Conservation (phyloP, 1,284 basidiomycete genomes). For the Cutaneotrichosporon dermatis region DNA sequence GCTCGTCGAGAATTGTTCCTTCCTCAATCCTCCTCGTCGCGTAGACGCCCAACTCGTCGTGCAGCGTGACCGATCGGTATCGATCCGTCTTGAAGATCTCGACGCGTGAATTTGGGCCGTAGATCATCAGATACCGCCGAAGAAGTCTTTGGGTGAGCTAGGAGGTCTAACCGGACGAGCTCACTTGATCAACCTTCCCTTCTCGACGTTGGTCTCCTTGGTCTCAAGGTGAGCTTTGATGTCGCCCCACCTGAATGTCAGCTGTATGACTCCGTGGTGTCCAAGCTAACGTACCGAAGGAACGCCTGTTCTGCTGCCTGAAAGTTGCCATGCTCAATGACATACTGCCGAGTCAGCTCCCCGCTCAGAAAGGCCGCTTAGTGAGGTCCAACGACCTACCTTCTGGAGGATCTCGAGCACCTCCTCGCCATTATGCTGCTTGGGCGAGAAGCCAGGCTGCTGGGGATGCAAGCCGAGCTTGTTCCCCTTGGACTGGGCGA, state of each 20-base stretch:
- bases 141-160: conserved; percentile 33
- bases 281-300: conserved; percentile 25
- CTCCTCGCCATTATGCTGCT: conserved; percentile 31
- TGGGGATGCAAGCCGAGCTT: conserved; percentile 47
- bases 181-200: conserved; percentile 8
- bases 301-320: conserved; percentile 24
- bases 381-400: conserved; percentile 19
- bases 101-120: conserved; percentile 37
- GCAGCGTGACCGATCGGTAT: conserved; percentile 40
- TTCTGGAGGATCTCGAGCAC: conserved; percentile 36
- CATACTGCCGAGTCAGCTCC: conserved; percentile 13
- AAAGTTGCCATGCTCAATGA: conserved; percentile 25
- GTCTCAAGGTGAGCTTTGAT: conserved; percentile 34
- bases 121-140: conserved; percentile 38
- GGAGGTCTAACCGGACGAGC: not conserved
- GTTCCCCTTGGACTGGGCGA: conserved; percentile 31
- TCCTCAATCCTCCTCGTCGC: conserved; percentile 35
- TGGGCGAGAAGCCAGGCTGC: conserved; percentile 41
- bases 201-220: conserved; percentile 32
- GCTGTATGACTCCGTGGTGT: not conserved
- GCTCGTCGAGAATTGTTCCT: conserved; percentile 32
- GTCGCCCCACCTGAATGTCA: conserved; percentile 19
- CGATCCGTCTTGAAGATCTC: conserved; percentile 44
- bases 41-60: conserved; percentile 44
- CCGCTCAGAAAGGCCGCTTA: no score